Percentiles rank a stretch among this genome's conserved stretches.
These are phyloP conservation scores for Aspergillus conjunctus DNA, from an alignment of 495 filamentous ascomycete genomes.

Conservation along the genomic window DNA sequence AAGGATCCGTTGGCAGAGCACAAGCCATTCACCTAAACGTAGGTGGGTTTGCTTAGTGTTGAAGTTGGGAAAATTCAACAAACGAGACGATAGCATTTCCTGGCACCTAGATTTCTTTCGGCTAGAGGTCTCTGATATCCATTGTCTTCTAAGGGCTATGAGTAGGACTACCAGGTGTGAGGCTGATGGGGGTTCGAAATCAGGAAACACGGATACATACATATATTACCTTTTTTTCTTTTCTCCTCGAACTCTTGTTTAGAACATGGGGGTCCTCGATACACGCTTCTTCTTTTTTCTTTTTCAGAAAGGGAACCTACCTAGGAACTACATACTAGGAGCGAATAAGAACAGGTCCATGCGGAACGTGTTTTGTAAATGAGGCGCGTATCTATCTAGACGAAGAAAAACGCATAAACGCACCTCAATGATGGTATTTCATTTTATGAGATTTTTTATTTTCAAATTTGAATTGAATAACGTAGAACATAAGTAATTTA, in stretches of 20 bases:
- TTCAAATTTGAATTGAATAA: neutral
- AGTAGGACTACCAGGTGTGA: no score
- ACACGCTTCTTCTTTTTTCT: neutral
- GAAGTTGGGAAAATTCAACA: no score
- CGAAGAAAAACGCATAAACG: neutral
- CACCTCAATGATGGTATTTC: neutral
- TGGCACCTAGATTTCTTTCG: no score
- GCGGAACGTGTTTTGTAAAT: neutral
- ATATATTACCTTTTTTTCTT: neutral
- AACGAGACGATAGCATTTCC: no score
- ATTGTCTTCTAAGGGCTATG: no score
- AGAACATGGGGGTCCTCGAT: neutral
- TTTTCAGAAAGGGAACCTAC: neutral
- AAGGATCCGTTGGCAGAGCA: slow-evolving; percentile 1
- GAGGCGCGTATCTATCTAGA: neutral
- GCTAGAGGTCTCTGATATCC: no score
- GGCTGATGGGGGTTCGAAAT: no score
- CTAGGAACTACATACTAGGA: neutral
- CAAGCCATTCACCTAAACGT: slow-evolving; percentile 18
- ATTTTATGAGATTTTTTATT: neutral
- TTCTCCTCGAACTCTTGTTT: neutral
- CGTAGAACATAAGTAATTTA: no score
- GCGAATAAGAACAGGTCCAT: neutral
- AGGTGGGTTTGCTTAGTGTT: neutral
- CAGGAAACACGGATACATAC: no score